phyloP scores from a whole-genome alignment of 805 yeast species.

The Jamesozyma piceae region DNA sequence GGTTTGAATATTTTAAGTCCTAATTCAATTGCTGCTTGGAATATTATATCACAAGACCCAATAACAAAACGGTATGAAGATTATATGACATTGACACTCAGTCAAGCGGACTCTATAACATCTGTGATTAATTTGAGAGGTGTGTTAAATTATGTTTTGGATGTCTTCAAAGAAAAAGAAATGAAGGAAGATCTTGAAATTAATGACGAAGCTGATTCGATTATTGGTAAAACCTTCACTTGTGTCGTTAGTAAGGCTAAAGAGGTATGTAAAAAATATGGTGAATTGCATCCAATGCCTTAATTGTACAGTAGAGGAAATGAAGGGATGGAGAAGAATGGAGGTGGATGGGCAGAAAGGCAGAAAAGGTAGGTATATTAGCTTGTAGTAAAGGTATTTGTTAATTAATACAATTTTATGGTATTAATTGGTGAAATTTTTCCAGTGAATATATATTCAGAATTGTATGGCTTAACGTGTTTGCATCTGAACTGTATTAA shows the following conservation, averaged over 20 bases:
- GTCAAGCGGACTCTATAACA: conserved; percentile 34
- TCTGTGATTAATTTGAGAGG: conserved; percentile 31
- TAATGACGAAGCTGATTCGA: conserved; percentile 7
- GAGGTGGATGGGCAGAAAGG: no score
- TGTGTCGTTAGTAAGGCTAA: conserved; percentile 2
- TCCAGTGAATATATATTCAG: no score
- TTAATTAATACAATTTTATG: no score
- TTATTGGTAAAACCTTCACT: conserved; percentile 4
- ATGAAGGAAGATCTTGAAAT: conserved; percentile 9
- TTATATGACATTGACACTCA: conserved; percentile 32
- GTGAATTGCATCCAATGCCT: conserved; percentile 7
- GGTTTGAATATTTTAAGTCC: conserved; percentile 12
- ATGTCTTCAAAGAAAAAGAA: conserved; percentile 21
- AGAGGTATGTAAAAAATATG: conserved; percentile 10
- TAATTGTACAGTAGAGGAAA: no score
- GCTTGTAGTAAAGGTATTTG: no score
- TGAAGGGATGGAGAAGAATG: no score
- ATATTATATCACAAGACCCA: conserved; percentile 11
- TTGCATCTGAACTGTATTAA: no score
- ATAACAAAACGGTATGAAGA: conserved; percentile 24
- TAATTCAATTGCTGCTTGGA: conserved; percentile 15
- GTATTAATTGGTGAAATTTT: no score
- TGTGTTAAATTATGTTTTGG: conserved; percentile 31
- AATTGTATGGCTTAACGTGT: no score
- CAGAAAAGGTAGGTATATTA: no score